Percentiles rank a stretch among this genome's conserved stretches.
Conservation (phyloP, 2,329 filamentous ascomycete genomes). For the Paracoccidioides lutzii region DNA sequence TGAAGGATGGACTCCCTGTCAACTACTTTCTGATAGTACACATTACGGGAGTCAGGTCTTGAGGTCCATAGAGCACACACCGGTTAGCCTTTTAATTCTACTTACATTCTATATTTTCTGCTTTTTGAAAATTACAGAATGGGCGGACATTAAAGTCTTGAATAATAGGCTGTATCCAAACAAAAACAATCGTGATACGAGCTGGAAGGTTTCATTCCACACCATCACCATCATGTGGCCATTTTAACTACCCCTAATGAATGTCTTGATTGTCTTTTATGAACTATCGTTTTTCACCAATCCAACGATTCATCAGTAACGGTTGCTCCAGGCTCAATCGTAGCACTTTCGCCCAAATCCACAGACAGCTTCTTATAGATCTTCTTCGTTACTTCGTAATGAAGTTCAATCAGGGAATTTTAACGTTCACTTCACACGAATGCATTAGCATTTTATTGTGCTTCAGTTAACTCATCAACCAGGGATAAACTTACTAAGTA, state of each 20-base stretch:
- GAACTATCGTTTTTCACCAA: background rate
- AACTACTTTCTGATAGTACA: no score
- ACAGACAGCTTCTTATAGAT: background rate
- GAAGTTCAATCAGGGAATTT: background rate
- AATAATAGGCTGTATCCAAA: no score
- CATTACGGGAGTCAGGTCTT: no score
- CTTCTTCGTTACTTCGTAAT: background rate
- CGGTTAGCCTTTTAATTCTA: no score
- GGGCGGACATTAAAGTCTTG: no score
- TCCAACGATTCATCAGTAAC: background rate
- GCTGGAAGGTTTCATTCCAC: no score
- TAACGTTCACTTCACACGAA: background rate
- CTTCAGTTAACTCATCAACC: background rate
- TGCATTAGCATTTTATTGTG: background rate
- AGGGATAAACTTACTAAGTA: background rate
- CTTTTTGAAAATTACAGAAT: no score
- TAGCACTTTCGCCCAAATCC: background rate
- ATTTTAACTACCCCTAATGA: background rate
- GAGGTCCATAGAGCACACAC: no score
- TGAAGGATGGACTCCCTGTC: no score
- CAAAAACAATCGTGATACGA: no score
- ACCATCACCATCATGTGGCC: no score
- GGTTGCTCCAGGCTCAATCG: background rate
- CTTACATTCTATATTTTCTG: no score
- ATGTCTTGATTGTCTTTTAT: background rate